These are phyloP conservation scores for Cryptosporidium andersoni DNA, from an alignment of 169 alveolate species.

Conservation along the genomic window DNA sequence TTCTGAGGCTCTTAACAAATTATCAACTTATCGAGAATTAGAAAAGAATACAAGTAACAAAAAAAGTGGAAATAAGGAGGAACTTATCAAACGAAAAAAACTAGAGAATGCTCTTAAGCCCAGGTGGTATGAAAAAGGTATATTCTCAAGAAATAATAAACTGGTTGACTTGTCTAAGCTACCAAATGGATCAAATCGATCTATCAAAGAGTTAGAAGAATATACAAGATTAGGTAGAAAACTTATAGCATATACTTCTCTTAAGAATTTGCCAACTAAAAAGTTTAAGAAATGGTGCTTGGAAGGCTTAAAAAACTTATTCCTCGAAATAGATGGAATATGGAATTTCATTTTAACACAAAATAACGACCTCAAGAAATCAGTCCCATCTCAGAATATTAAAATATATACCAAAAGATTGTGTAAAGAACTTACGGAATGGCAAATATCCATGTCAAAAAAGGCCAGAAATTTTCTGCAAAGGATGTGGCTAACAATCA, in stretches of 20 bases:
- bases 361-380: neutral
- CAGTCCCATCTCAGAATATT: neutral
- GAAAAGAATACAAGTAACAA: neutral
- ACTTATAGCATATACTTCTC: slow-evolving; percentile 21
- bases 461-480: slow-evolving; percentile 19
- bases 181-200: slow-evolving; percentile 18
- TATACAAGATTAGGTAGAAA: slow-evolving; percentile 28
- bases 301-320: slow-evolving; percentile 8
- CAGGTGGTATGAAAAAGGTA: neutral
- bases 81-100: slow-evolving; percentile 22
- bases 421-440: slow-evolving; percentile 32
- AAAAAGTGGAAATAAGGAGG: slow-evolving; percentile 44
- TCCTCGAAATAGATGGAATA: slow-evolving; percentile 20
- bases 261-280: slow-evolving; percentile 21
- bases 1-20: too few species aligned
- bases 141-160: neutral
- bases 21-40: too few species aligned
- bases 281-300: slow-evolving; percentile 18
- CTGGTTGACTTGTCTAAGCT: neutral
- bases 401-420: slow-evolving; percentile 42
- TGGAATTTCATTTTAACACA: neutral
- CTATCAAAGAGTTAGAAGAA: slow-evolving; percentile 42
- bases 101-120: slow-evolving; percentile 26
- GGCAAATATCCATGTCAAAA: slow-evolving; percentile 45
- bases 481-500: slow-evolving; percentile 53